Conservation (phyloP, 148 eudicot species). For the Amaranthus palmeri region DNA sequence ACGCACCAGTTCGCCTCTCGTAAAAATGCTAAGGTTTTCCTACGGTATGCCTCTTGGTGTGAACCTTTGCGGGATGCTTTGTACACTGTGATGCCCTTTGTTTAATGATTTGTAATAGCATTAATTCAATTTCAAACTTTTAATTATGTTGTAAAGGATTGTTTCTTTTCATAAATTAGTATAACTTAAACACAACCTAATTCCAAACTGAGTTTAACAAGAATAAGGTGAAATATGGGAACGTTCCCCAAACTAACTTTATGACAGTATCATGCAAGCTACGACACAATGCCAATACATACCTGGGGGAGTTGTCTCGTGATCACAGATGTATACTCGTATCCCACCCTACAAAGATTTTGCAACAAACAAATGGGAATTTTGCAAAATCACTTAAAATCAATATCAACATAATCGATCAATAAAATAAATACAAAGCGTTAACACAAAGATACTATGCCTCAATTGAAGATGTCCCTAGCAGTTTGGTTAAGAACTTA, state of each 20-base stretch:
- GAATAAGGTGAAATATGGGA: neutral
- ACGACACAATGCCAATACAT: conserved; percentile 4
- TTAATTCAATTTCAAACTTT: too few relatives aligned
- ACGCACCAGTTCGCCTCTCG: too few relatives aligned
- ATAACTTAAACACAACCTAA: neutral
- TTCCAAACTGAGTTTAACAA: too few relatives aligned
- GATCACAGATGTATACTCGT: conserved; percentile 74
- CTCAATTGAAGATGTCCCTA: neutral
- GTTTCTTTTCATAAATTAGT: neutral
- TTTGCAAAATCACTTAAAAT: neutral
- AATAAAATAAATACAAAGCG: neutral
- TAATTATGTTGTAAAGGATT: too few relatives aligned
- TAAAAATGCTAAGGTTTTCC: too few relatives aligned
- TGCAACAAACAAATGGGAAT: neutral
- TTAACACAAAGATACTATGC: neutral
- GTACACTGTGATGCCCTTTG: too few relatives aligned
- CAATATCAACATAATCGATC: neutral
- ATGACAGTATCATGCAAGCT: neutral
- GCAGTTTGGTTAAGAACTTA: neutral
- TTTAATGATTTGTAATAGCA: too few relatives aligned
- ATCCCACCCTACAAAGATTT: conserved; percentile 58
- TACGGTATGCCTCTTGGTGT: too few relatives aligned
- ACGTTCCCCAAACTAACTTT: neutral
- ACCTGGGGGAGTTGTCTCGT: conserved; percentile 86
- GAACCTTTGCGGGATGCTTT: too few relatives aligned